phyloP scores from a whole-genome alignment of 768 basidiomycete genomes.

The Leccinellum rugosiceps region DNA sequence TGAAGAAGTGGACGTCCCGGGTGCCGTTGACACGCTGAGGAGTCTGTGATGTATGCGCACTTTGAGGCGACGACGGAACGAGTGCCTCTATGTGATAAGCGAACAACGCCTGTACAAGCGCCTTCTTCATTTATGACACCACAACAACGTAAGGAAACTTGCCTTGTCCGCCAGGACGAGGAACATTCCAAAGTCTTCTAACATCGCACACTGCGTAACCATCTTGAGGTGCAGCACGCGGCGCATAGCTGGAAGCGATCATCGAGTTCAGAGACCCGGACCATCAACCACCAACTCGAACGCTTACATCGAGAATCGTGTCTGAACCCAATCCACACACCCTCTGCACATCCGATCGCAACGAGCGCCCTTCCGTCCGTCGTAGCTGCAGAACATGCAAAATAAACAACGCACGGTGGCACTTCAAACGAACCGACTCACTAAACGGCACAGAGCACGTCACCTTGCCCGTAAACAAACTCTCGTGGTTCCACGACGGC shows the following conservation, averaged over 20 bases:
- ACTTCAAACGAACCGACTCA: conserved; percentile 25
- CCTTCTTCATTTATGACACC: neutral
- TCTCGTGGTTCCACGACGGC: conserved; percentile 67
- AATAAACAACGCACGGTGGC: neutral
- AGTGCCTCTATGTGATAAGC: conserved; percentile 96
- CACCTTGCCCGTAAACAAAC: conserved; percentile 75
- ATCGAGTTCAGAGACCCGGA: conserved; percentile 5
- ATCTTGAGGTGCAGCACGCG: conserved; percentile 91
- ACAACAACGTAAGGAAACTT: neutral
- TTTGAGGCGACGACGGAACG: conserved; percentile 80
- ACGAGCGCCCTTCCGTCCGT: conserved; percentile 83
- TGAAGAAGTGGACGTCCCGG: conserved; percentile 95
- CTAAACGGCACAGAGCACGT: conserved; percentile 96
- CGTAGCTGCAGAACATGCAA: conserved; percentile 50
- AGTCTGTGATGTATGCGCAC: conserved; percentile 64
- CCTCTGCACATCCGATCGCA: conserved; percentile 92
- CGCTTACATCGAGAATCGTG: conserved; percentile 77
- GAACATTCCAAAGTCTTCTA: conserved; percentile 96
- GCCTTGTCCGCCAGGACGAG: conserved; percentile 93
- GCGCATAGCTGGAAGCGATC: conserved; percentile 62
- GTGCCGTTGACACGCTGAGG: conserved; percentile 90
- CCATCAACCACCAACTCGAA: neutral
- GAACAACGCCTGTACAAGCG: conserved; percentile 61
- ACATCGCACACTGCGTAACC: conserved; percentile 93
- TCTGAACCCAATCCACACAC: conserved; percentile 92